Evolutionary conservation across 2,329 filamentous ascomycete genomes (phyloP), one percentile per base, ranked within the genome.

Genomic region (Cercospora janseana): DNA sequence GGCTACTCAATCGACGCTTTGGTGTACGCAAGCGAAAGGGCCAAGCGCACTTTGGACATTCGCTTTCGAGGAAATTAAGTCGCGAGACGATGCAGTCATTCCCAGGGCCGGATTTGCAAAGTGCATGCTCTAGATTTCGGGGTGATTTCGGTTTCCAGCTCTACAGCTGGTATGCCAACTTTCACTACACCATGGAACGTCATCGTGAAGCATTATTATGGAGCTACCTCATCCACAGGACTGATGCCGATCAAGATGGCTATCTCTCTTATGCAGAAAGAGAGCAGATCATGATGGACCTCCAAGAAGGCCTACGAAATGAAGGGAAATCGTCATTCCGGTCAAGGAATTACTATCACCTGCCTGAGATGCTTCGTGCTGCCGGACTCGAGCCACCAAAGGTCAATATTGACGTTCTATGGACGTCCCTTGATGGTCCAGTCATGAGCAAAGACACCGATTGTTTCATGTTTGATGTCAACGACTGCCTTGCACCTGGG

Each of bases 401-500:
- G 12, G 45, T 48, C 24, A 48, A 48, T 24, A n/a, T 48, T 5
- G 45, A 48, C n/a, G 41, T 48, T n/a, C 16, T 48, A 2, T 48
- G 45, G 45, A 41, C 45, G 4, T 40, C 34, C 0, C 40, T 48
- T 32, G 45, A 48, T 13, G 45, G 45, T 1, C 45, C 45, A 1
- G 23, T 29, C 5, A 29, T 37, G n/a, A 41, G 8, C 2, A 48
- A 48, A 24, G 45, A 48, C 6, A n/a, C 20, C 2, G 45, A 48
- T 9, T 48, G 45, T 6, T 23, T 48, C 2, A 26, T 3, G 3
- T 48, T 48, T 16, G 18, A 48, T 26, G 45, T 48, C 24, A 34
- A 48, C 6, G 45, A 48, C 4, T 48, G 45, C 34, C 29, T 48
- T 7, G 45, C 45, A 4, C 35, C 45, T 13, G 45, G 45, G 10